Base-by-base conservation (phyloP, 345 rosid species). In the Euphorbia tirucalli region DNA sequence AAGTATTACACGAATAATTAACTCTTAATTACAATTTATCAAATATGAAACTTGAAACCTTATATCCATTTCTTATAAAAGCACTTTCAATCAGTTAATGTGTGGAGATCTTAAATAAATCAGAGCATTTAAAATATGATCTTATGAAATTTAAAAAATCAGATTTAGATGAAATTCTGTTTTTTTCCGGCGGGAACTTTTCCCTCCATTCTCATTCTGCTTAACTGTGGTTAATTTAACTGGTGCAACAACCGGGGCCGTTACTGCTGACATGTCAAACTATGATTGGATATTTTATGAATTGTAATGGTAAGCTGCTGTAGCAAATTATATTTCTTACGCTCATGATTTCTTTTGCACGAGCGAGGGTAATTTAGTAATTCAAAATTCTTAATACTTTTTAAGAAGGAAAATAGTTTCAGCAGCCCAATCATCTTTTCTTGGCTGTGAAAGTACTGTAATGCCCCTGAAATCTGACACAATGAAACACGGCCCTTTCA, bases 151-250 rank as follows among this genome's bases (percentile, higher is more conserved):
- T 56, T 41, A n/a, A 21, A n/a, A 63, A 62, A 37, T 37, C n/a
- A 19, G 18, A 22, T 41, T 64, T 16, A 41, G 46, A 19, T 35
- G 7, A 25, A 46, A 14, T 43, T 63, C 8, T 19, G 30, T 43
- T 65, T 44, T 65, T 44, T 65, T 27, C 21, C 32, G 70, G 70
- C 70, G 70, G 70, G 70, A 66, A 66, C 0, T 18, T 66, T 66
- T 48, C 70, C 70, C 70, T 48, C 70, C 70, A 27, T 27, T 2
- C 24, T 44, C 16, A 21, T 22, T 10, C 10, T 43, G 24, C n/a
- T 41, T 27, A 46, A 66, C 70, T 3, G 9, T 18, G 24, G 69
- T 66, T 48, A 66, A 48, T 46, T 16, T 16, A 25, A 28, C 16
- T 15, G 32, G 14, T 48, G 31, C 2, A 64, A 32, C 4, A 25